Evolutionary conservation across 2,329 filamentous ascomycete genomes (phyloP).

Genomic region (Penicillium hordei): DNA sequence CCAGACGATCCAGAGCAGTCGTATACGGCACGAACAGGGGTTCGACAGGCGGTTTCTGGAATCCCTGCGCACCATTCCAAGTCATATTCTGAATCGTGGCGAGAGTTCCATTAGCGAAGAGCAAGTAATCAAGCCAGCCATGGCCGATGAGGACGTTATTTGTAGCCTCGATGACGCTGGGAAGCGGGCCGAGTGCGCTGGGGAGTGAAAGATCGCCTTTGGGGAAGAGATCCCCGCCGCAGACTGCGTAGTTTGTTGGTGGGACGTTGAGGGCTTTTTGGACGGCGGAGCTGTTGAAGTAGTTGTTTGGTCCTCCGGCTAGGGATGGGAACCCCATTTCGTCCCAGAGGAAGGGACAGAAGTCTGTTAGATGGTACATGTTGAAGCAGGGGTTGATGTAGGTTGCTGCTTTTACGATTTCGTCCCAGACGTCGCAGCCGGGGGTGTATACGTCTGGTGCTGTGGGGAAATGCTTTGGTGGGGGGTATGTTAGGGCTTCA

Average conservation of each 20-base stretch:
- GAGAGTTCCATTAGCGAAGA: conserved; percentile 68
- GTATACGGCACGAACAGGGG: conserved; percentile 71
- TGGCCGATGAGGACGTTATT: conserved; percentile 73
- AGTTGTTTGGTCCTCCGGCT: conserved; percentile 60
- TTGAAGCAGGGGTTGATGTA: conserved; percentile 75
- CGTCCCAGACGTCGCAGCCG: conserved; percentile 59
- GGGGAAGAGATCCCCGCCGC: conserved; percentile 42
- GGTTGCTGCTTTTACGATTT: conserved; percentile 55
- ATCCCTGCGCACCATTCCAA: conserved; percentile 70
- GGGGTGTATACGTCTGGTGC: conserved; percentile 41
- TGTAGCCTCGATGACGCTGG: conserved; percentile 70
- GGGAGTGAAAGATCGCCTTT: conserved; percentile 50
- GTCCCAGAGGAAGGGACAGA: conserved; percentile 68
- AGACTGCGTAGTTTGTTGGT: conserved; percentile 44
- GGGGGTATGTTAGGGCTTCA: conserved; percentile 63
- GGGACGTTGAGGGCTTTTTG: conserved; percentile 65
- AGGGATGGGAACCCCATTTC: conserved; percentile 68
- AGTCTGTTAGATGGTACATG: conserved; percentile 69
- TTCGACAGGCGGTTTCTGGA: conserved; percentile 59
- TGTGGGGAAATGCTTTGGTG: conserved; percentile 59
- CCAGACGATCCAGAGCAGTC: conserved; percentile 20
- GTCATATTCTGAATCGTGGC: conserved; percentile 79
- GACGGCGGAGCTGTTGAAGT: conserved; percentile 70
- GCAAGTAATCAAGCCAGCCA: conserved; percentile 67
- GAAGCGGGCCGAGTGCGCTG: conserved; percentile 49